Conservation (phyloP, 306 rosid genomes). For the Sophora flavescens region DNA sequence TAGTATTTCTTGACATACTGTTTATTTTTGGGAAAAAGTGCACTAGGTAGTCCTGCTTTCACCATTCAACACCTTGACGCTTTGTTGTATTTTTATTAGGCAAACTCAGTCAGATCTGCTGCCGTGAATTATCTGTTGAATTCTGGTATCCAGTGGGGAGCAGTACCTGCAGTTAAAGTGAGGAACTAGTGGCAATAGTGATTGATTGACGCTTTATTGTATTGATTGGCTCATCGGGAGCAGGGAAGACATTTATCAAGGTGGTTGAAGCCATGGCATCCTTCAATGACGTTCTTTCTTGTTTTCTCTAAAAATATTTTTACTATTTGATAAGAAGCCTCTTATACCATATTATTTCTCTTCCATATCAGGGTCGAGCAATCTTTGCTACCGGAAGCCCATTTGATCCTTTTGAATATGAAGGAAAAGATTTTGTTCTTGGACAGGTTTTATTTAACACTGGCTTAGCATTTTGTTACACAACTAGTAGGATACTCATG, state of each 20-base stretch:
- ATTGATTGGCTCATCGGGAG: constrained; percentile 93
- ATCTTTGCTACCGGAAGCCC: constrained; percentile 98
- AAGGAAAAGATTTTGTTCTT: constrained; percentile 75
- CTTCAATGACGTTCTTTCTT: constrained; percentile 73
- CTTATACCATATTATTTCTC: too few relatives aligned
- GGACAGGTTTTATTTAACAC: constrained; percentile 77
- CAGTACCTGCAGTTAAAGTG: constrained; percentile 95
- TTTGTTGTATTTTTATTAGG: constrained; percentile 63
- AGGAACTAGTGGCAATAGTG: constrained; percentile 50
- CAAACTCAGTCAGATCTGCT: constrained; percentile 88
- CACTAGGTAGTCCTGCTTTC: constrained; percentile 27
- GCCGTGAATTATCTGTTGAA: constrained; percentile 87
- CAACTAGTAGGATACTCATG: too few relatives aligned
- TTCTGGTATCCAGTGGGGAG: constrained; percentile 96
- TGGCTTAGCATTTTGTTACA: constrained; percentile 19
- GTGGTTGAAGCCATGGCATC: constrained; percentile 94
- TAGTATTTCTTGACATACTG: constrained; percentile 4
- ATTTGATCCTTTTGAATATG: constrained; percentile 77
- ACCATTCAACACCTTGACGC: constrained; percentile 18
- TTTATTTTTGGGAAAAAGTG: constrained; percentile 38
- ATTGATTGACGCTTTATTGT: too few relatives aligned
- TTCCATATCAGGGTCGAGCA: constrained; percentile 74
- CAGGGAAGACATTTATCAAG: constrained; percentile 87
- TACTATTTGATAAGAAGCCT: constrained; percentile 21
- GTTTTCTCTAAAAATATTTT: constrained; percentile 24